These are phyloP conservation scores for Camellia sinensis DNA, from an alignment of 148 eudicot species.

Conservation along the genomic window DNA sequence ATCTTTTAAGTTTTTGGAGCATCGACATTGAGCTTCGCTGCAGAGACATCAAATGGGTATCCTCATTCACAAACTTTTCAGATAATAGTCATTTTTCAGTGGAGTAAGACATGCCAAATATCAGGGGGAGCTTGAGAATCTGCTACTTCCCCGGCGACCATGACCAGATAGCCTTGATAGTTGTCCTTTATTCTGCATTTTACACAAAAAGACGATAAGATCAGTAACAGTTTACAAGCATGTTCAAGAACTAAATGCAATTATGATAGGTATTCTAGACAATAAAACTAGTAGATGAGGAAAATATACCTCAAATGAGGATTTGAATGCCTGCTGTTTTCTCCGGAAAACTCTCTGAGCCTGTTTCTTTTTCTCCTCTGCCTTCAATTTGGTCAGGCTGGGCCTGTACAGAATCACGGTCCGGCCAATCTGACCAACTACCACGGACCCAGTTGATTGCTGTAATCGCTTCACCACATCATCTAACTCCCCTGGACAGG, in stretches of 20 bases:
- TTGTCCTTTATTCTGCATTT: conserved; percentile 32
- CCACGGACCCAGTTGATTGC: conserved; percentile 65
- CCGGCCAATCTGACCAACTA: conserved; percentile 76
- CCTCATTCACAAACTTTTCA: background rate
- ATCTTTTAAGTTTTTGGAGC: background rate
- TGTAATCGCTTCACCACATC: conserved; percentile 70
- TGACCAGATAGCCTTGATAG: conserved; percentile 24
- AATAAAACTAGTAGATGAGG: background rate
- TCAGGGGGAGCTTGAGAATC: conserved; percentile 18
- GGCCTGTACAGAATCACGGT: conserved; percentile 93
- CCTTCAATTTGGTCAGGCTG: conserved; percentile 69
- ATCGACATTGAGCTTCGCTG: background rate
- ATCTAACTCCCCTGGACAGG: conserved; percentile 70
- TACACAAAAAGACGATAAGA: conserved; percentile 3
- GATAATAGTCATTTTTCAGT: background rate
- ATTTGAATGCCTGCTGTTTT: conserved; percentile 30
- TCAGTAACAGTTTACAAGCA: background rate
- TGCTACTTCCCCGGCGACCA: conserved; percentile 43
- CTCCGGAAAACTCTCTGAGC: conserved; percentile 38
- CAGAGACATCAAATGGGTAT: background rate
- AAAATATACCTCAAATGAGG: conserved; percentile 20
- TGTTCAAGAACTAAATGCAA: background rate
- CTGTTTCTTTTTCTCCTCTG: conserved; percentile 77
- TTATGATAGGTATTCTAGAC: background rate
- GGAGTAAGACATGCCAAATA: background rate